Conservation (phyloP, 306 rosid genomes). For the Coriaria nepalensis region DNA sequence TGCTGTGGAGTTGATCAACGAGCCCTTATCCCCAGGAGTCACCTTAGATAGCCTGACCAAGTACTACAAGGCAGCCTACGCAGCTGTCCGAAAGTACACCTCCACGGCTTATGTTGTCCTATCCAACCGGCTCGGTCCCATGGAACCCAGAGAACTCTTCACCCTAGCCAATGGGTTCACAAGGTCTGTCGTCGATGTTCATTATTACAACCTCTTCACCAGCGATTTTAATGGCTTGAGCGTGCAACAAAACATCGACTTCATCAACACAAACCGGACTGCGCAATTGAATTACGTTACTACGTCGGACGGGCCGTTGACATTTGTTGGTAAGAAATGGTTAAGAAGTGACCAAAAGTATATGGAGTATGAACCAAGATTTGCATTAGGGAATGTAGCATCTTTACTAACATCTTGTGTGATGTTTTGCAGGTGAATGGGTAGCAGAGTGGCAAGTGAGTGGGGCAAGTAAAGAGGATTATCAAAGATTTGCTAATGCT, state of each 20-base stretch:
- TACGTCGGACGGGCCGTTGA: slow-evolving; percentile 64
- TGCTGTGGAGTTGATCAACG: slow-evolving; percentile 65
- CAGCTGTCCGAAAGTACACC: slow-evolving; percentile 44
- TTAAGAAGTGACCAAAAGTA: too few species aligned
- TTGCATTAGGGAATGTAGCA: neutral
- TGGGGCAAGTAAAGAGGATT: slow-evolving; percentile 39
- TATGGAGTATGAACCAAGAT: too few species aligned
- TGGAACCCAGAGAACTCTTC: slow-evolving; percentile 36
- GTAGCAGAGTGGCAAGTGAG: slow-evolving; percentile 53
- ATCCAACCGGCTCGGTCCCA: slow-evolving; percentile 40
- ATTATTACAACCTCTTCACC: slow-evolving; percentile 48
- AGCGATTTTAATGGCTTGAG: slow-evolving; percentile 20
- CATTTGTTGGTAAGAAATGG: slow-evolving; percentile 38
- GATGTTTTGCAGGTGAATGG: slow-evolving; percentile 48
- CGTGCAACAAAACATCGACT: slow-evolving; percentile 50
- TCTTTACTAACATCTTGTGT: neutral
- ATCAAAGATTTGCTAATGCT: slow-evolving; percentile 42
- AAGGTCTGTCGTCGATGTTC: slow-evolving; percentile 48
- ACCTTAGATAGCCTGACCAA: slow-evolving; percentile 32
- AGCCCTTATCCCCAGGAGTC: slow-evolving; percentile 49
- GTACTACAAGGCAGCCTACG: slow-evolving; percentile 50
- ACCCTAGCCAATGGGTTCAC: slow-evolving; percentile 33
- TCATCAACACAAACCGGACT: slow-evolving; percentile 35
- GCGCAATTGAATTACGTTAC: slow-evolving; percentile 29
- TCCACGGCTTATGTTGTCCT: slow-evolving; percentile 35